A percentile compares a stretch with the other conserved stretches of the same genome.
Evolutionary conservation across 1,139 yeast species (phyloP).

Genomic region (Candida glucosophila): DNA sequence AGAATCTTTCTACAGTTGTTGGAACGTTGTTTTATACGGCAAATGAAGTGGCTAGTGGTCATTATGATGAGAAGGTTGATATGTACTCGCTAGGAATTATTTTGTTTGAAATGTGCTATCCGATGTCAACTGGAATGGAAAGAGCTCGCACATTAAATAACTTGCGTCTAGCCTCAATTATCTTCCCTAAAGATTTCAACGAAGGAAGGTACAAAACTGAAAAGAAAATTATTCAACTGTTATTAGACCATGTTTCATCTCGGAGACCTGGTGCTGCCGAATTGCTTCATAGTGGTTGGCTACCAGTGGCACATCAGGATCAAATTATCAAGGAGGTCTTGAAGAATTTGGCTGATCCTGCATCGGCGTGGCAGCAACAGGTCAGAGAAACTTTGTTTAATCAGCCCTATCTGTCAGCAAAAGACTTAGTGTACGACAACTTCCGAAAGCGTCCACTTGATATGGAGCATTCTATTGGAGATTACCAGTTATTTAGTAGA

Average conservation of each 20-base stretch:
- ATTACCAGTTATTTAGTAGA: conserved; percentile 36
- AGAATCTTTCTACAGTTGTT: conserved; percentile 81
- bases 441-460: conserved; percentile 12
- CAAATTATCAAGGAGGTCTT: conserved; percentile 83
- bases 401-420: conserved; percentile 75
- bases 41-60: conserved; percentile 71
- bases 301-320: conserved; percentile 87
- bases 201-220: conserved; percentile 45
- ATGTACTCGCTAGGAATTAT: conserved; percentile 93
- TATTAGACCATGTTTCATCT: conserved; percentile 72
- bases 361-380: conserved; percentile 91
- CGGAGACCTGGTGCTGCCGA: conserved; percentile 73
- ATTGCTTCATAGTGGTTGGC: conserved; percentile 66
- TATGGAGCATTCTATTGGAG: conserved; percentile 18
- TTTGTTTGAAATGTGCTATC: conserved; percentile 88
- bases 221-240: conserved; percentile 50
- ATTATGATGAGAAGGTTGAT: conserved; percentile 86
- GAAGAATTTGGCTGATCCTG: conserved; percentile 76
- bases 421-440: conserved; percentile 72
- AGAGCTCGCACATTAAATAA: conserved; percentile 62
- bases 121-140: conserved; percentile 86
- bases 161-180: conserved; percentile 48
- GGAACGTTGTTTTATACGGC: conserved; percentile 95
- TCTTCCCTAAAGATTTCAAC: conserved; percentile 61
- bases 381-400: conserved; percentile 79